Evolutionary conservation across 2,329 filamentous ascomycete species (phyloP), one percentile per base, ranked within the genome.

Genomic region (Aspergillus candidus): DNA sequence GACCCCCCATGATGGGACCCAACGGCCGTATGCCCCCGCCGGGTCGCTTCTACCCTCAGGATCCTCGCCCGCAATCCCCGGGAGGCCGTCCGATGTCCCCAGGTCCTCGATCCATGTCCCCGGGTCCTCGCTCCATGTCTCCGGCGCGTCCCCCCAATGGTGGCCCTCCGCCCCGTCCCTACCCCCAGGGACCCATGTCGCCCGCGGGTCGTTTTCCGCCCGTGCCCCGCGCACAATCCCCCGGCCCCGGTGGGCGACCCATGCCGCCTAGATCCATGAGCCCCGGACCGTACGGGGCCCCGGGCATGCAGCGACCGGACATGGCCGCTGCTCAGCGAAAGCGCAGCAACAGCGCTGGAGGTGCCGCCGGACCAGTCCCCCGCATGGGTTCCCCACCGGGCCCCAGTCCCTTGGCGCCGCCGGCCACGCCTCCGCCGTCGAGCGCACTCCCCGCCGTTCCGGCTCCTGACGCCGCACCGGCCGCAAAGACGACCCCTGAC

Each of bases 401-500:
- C 10, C 51, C 60, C 2, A 66, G 61, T 43, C 63, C 60, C 3
- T 45, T 62, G 5, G 61, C 59, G 14, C 54, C 50, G 32, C 44
- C 51, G 11, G 44, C 33, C 15, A 42, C 38, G 17, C 53, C 53
- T 36, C 50, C 50, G n/a, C 74, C 44, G 62, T 72, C 38, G 70
- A 71, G 41, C 15, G 52, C 54, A 6, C 57, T 61, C 11, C 59
- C 61, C 51, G 70, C 71, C 5, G 72, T 76, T 53, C 72, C 73
- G 32, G 61, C 55, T 35, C 57, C 56, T 37, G 48, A 59, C 52
- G 38, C 65, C 50, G 41, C 61, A 55, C 43, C 65, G 63, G 44
- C 60, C 67, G 32, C 61, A 43, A 80, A 81, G 60, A 76, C 78
- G 18, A 72, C 81, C 33, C 75, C 77, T 5, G 75, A 75, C 31